These are phyloP conservation scores for Daldinia bambusicola DNA, from an alignment of 495 filamentous ascomycete species.

Conservation along the genomic window DNA sequence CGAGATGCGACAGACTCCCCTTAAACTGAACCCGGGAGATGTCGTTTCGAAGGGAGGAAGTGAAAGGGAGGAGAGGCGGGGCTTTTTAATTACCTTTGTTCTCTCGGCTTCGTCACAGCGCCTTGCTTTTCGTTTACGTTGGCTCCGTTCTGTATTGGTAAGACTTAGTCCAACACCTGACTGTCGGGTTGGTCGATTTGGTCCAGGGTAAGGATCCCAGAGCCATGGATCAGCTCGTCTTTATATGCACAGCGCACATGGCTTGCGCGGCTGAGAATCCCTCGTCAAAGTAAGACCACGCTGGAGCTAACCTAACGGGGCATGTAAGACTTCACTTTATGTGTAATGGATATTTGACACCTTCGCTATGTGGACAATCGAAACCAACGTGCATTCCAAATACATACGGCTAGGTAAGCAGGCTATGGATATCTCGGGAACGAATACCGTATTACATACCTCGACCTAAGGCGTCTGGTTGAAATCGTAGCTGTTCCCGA, in stretches of 20 bases:
- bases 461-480: constrained; percentile 46
- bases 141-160: no score
- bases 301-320: not conserved
- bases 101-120: no score
- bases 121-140: no score
- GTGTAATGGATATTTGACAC: not conserved
- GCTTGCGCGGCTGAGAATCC: not conserved
- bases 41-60: no score
- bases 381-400: not conserved
- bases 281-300: not conserved
- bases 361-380: not conserved
- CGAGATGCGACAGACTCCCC: not conserved
- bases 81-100: no score
- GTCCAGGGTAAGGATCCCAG: not conserved
- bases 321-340: not conserved
- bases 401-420: no score
- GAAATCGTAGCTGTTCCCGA: constrained; percentile 64
- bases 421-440: not conserved
- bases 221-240: not conserved
- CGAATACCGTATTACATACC: not conserved
- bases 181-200: no score
- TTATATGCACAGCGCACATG: not conserved
- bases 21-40: not conserved
- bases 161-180: no score
- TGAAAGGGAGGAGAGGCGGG: no score